Conservation (phyloP, 345 rosid species). For the Turnera subulata region DNA sequence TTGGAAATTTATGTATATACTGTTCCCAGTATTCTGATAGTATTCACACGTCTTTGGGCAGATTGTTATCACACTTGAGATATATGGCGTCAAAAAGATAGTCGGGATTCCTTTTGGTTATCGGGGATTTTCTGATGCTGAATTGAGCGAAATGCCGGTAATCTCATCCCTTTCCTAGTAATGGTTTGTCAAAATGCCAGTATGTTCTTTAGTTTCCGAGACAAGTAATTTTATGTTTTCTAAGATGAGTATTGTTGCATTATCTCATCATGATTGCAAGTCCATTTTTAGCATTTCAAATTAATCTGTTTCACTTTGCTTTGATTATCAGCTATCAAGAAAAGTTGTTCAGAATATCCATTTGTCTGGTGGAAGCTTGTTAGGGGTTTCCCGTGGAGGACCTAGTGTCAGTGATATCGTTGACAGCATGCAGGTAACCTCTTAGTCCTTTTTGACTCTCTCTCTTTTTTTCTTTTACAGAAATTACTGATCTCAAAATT, state of each 20-base stretch:
- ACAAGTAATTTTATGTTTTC: not conserved
- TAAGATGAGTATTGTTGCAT: not conserved
- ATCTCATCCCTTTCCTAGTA: constrained; percentile 9
- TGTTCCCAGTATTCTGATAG: no score
- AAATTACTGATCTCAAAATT: not conserved
- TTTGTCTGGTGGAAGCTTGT: constrained; percentile 96
- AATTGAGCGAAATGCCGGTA: constrained; percentile 79
- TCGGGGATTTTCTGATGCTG: constrained; percentile 76
- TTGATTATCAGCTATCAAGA: constrained; percentile 64
- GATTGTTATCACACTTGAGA: constrained; percentile 94
- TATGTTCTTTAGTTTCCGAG: no score
- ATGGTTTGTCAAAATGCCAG: constrained; percentile 1
- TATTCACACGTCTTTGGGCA: constrained; percentile 38
- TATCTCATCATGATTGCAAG: not conserved
- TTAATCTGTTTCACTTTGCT: constrained; percentile 11
- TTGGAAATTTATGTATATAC: not conserved
- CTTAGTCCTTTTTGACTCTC: not conserved
- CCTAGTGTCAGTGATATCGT: constrained; percentile 74
- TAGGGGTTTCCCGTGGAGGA: constrained; percentile 94
- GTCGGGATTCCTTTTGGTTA: constrained; percentile 96
- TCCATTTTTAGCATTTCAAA: constrained; percentile 1
- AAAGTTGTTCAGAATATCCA: constrained; percentile 96
- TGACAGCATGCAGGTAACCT: constrained; percentile 66
- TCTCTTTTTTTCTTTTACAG: not conserved
- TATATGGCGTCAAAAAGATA: constrained; percentile 89